These are phyloP conservation scores for Thraustochytrium sp. DNA, from an alignment of 352 stramenopile genomes.

Conservation along the genomic window DNA sequence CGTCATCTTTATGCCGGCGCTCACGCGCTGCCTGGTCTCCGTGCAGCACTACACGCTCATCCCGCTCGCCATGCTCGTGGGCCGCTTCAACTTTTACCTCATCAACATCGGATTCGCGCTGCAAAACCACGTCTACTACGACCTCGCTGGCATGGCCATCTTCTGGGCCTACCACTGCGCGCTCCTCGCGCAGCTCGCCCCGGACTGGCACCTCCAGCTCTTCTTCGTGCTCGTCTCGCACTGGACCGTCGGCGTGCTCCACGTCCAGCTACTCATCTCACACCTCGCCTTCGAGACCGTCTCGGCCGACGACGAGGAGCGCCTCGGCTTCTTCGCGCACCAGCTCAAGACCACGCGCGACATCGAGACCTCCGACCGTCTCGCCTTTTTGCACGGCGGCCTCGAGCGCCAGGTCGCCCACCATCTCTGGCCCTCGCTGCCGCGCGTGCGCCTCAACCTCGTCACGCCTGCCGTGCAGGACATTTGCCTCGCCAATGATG, in stretches of 20 bases:
- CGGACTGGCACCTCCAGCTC: not conserved
- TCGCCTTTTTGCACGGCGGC: conserved; percentile 1
- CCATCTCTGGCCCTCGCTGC: conserved; percentile 21
- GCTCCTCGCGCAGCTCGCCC: not conserved
- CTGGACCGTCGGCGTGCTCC: conserved; percentile 34
- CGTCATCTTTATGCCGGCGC: not conserved
- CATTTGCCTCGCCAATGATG: not conserved
- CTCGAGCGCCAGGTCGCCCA: conserved; percentile 20
- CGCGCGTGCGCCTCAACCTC: not conserved
- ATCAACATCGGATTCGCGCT: conserved; percentile 31
- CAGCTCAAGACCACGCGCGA: conserved; percentile 68
- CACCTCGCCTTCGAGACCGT: conserved; percentile 18
- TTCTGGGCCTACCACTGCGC: not conserved
- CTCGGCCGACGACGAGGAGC: conserved; percentile 53
- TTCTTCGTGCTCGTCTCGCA: conserved; percentile 32
- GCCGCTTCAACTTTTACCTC: conserved; percentile 45
- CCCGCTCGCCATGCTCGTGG: conserved; percentile 43
- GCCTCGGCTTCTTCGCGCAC: conserved; percentile 75
- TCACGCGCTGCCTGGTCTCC: conserved; percentile 7
- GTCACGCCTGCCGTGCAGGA: conserved; percentile 25
- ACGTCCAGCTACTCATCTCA: conserved; percentile 40
- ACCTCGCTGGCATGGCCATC: conserved; percentile 34
- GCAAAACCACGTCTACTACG: conserved; percentile 26
- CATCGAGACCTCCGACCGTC: not conserved
- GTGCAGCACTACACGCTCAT: conserved; percentile 39